Base-by-base conservation (phyloP, 371 early-diverging fungal species). In the Pancytospora philotis region DNA sequence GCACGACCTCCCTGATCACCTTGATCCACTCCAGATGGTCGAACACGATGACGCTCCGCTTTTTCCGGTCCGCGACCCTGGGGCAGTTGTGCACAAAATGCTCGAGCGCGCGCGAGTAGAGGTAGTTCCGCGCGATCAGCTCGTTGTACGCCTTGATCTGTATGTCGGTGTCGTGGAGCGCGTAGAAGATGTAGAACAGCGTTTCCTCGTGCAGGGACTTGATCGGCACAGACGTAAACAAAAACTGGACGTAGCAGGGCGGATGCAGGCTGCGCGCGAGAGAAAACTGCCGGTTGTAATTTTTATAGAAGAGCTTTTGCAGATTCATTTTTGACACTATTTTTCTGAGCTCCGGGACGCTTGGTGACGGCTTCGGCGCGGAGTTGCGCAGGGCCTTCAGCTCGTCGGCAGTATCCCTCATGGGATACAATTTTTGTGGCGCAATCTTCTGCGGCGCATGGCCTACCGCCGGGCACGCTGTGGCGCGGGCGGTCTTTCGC, bases 71-170 rank as follows among this genome's bases (percentile, higher is more conserved):
- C n/a, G 59, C 71, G 16, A 45, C 37, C 30, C 28, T 35, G 16
- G 25, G 2, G n/a, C 55, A 56, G n/a, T 31, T 35, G 30, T 58
- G 48, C 2, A 77, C 60, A 66, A 77, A 77, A 13, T 32, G 25
- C 31, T 69, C 65, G 32, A 59, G 66, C 90, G 66, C 85, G 78
- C 87, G 89, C 83, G 90, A 90, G 81, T 85, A 93, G 63, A 89
- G 82, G 90, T 91, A 93, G 72, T 86, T 85, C 62, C 90, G 86
- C 74, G 84, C 84, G 73, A 87, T 85, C 71, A 93, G 83, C 80
- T 90, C 90, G 59, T 88, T 86, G 28, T 91, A 91, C n/a, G 90
- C 90, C 28, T 86, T 86, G 68, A 90, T 88, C 83, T 92, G 92
- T 37, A 89, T 73, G 62, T 86, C 83, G 62, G 90, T 89, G 51